Conservation (phyloP, 2,329 filamentous ascomycete species). For the Pochonia chlamydosporia region DNA sequence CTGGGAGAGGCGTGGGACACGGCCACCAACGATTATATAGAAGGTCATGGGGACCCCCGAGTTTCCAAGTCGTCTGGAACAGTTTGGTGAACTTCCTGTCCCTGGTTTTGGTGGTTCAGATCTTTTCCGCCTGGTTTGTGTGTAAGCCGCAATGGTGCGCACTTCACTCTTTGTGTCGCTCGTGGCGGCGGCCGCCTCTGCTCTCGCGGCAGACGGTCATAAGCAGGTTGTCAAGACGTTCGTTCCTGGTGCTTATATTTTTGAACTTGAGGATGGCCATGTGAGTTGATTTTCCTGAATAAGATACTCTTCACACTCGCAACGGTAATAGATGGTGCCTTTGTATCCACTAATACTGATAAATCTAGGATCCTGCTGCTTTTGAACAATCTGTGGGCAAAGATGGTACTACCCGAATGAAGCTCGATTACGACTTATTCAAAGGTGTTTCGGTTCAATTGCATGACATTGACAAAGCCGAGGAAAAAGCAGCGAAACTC, state of each 20-base stretch:
- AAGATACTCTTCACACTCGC: neutral
- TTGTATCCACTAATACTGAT: neutral
- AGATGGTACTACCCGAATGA: constrained; percentile 40
- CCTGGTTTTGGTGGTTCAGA: neutral
- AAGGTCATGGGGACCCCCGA: neutral
- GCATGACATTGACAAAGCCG: constrained; percentile 37
- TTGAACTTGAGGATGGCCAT: constrained; percentile 13
- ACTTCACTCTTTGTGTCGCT: constrained; percentile 12
- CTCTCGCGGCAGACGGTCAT: constrained; percentile 5
- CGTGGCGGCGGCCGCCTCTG: constrained; percentile 10
- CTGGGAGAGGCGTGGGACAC: neutral
- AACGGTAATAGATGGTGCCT: neutral
- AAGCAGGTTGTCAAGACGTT: neutral
- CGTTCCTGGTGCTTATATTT: constrained; percentile 16
- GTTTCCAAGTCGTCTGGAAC: neutral
- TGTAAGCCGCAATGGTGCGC: constrained; percentile 10
- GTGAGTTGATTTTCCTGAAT: constrained; percentile 10
- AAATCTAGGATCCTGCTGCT: constrained; percentile 11
- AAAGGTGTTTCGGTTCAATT: constrained; percentile 49
- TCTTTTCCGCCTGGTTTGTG: neutral
- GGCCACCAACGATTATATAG: neutral
- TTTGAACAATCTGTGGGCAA: constrained; percentile 14
- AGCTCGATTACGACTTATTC: constrained; percentile 46
- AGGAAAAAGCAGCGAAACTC: constrained; percentile 35
- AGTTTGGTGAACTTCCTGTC: neutral